Percentiles rank a stretch among this genome's conserved stretches.
Evolutionary conservation across 129 eudicot genomes (phyloP).

Genomic region (Lonicera japonica): DNA sequence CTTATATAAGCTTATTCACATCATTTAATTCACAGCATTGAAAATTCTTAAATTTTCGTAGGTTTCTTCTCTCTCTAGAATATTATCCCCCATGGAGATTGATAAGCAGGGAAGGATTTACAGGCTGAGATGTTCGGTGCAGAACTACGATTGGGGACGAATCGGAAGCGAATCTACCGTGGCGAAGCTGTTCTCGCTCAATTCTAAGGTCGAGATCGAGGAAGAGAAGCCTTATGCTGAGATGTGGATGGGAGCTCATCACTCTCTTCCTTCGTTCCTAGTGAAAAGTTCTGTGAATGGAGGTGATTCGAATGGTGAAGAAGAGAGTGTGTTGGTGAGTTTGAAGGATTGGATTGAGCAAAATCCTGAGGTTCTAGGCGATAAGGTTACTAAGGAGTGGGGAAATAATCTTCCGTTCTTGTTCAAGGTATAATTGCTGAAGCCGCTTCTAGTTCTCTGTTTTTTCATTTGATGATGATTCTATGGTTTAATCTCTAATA

Average conservation of each 20-base stretch:
- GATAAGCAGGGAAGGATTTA: conserved; percentile 17
- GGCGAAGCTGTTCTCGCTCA: conserved; percentile 39
- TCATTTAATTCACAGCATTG: not conserved
- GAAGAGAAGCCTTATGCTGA: conserved; percentile 66
- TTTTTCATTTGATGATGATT: too few species aligned
- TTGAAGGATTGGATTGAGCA: conserved; percentile 64
- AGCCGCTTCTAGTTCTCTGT: too few species aligned
- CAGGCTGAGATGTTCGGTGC: conserved; percentile 65
- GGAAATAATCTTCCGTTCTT: conserved; percentile 73
- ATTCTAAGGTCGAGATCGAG: conserved; percentile 37
- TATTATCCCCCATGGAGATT: conserved; percentile 27
- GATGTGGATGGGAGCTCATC: conserved; percentile 96
- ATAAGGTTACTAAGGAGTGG: conserved; percentile 68
- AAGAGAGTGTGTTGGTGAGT: conserved; percentile 14
- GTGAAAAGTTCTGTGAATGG: conserved; percentile 13
- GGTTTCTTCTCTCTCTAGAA: not conserved
- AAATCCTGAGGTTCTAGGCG: conserved; percentile 74
- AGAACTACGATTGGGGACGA: conserved; percentile 83
- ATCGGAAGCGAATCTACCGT: conserved; percentile 58
- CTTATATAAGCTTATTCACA: too few species aligned
- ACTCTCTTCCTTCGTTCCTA: conserved; percentile 71
- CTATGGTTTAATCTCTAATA: too few species aligned
- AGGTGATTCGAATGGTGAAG: not conserved
- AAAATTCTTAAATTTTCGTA: too few species aligned
- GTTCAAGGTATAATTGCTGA: conserved; percentile 51